phyloP scores from a whole-genome alignment of 768 basidiomycete genomes.

The Boletus speciosus region DNA sequence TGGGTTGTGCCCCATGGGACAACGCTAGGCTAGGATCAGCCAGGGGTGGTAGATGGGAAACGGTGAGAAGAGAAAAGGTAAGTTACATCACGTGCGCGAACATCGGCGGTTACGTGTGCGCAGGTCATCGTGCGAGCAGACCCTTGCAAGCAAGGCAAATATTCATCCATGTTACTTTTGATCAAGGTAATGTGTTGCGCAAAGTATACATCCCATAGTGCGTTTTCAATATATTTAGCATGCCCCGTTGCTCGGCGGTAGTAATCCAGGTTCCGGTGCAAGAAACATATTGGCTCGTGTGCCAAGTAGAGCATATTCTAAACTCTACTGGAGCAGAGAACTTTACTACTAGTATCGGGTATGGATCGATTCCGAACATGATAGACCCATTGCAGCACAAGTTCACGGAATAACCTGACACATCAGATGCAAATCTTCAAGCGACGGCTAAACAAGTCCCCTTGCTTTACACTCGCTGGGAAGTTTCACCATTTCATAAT shows the following conservation, averaged over 20 bases:
- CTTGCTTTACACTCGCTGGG: not conserved
- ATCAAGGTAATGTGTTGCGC: conserved; percentile 33
- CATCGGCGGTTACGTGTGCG: conserved; percentile 21
- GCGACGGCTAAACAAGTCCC: not conserved
- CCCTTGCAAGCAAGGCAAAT: no score
- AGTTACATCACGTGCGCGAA: no score
- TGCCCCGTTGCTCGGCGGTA: not conserved
- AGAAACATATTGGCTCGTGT: conserved; percentile 36
- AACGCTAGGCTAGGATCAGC: no score
- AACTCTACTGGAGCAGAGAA: conserved; percentile 36
- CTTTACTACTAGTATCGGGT: conserved; percentile 39
- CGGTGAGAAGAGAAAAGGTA: no score
- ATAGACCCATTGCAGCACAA: conserved; percentile 1
- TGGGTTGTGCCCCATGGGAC: no score
- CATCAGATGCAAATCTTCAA: not conserved
- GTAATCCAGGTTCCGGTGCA: conserved; percentile 45
- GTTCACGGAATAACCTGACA: not conserved
- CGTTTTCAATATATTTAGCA: not conserved
- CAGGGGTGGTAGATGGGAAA: no score
- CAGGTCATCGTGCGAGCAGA: no score
- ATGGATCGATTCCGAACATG: conserved; percentile 55
- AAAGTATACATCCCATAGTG: conserved; percentile 48
- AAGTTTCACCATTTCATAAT: conserved; percentile 1
- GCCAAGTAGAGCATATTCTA: conserved; percentile 42
- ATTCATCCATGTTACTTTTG: no score